Conservation (phyloP, 176 grass and related monocot genomes). For the Puya raimondii region DNA sequence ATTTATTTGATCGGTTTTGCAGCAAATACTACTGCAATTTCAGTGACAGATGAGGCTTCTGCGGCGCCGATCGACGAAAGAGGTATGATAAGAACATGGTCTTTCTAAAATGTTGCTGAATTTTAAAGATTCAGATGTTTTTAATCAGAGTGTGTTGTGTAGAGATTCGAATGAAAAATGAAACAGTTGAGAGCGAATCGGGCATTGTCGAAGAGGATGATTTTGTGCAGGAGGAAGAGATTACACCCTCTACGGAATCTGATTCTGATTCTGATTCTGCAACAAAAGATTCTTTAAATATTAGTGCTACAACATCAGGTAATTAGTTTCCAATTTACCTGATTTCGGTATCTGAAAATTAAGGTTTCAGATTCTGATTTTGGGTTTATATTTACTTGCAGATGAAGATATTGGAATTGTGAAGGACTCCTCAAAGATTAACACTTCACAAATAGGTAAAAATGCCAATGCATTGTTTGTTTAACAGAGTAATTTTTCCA, state of each 20-base stretch:
- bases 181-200: not conserved
- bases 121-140: not conserved
- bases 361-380: not conserved
- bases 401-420: too few relatives aligned
- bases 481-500: too few relatives aligned
- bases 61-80: not conserved
- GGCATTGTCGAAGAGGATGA: not conserved
- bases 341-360: conserved; percentile 6
- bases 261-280: not conserved
- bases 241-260: not conserved
- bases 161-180: conserved; percentile 16
- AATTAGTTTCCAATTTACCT: not conserved
- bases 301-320: conserved; percentile 3
- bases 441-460: too few relatives aligned
- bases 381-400: too few relatives aligned
- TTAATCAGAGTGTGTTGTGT: not conserved
- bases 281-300: not conserved
- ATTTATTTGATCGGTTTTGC: too few relatives aligned
- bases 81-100: conserved; percentile 13
- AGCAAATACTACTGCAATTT: too few relatives aligned
- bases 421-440: too few relatives aligned
- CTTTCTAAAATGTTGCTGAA: not conserved
- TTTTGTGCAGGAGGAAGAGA: conserved; percentile 11
- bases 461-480: too few relatives aligned
- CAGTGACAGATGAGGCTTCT: too few relatives aligned